phyloP scores from a whole-genome alignment of 352 stramenopile genomes.

The Bremia lactucae region DNA sequence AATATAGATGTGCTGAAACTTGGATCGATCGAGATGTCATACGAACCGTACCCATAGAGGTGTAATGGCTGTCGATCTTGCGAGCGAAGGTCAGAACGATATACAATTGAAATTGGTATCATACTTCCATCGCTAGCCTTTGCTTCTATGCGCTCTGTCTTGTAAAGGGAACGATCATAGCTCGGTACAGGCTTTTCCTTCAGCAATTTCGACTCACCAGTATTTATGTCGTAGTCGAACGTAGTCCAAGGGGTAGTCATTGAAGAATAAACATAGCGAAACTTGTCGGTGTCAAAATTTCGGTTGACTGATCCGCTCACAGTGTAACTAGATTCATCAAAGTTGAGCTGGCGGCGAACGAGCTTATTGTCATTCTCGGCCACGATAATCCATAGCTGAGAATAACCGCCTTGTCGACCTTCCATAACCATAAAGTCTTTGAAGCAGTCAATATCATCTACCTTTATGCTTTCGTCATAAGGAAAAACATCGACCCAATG shows the following conservation, averaged over 20 bases:
- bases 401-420: constrained; percentile 80
- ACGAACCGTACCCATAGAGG: constrained; percentile 94
- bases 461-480: constrained; percentile 67
- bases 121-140: constrained; percentile 80
- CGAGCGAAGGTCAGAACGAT: constrained; percentile 51
- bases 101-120: constrained; percentile 77
- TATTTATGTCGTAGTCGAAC: constrained; percentile 78
- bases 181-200: constrained; percentile 90
- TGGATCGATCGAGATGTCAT: constrained; percentile 90
- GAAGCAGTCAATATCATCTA: constrained; percentile 86
- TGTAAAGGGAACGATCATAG: constrained; percentile 89
- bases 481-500: constrained; percentile 86
- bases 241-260: constrained; percentile 86
- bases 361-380: constrained; percentile 35
- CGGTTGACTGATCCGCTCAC: constrained; percentile 68
- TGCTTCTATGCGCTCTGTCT: constrained; percentile 85
- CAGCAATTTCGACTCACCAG: constrained; percentile 55
- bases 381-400: constrained; percentile 77
- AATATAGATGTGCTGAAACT: constrained; percentile 87
- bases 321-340: constrained; percentile 87
- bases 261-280: constrained; percentile 89
- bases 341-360: constrained; percentile 59
- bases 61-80: constrained; percentile 66
- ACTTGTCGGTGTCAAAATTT: constrained; percentile 83
- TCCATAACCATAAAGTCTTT: constrained; percentile 77